These are phyloP conservation scores for Pyrenophora seminiperda DNA, from an alignment of 2,329 filamentous ascomycete species.

Conservation along the genomic window DNA sequence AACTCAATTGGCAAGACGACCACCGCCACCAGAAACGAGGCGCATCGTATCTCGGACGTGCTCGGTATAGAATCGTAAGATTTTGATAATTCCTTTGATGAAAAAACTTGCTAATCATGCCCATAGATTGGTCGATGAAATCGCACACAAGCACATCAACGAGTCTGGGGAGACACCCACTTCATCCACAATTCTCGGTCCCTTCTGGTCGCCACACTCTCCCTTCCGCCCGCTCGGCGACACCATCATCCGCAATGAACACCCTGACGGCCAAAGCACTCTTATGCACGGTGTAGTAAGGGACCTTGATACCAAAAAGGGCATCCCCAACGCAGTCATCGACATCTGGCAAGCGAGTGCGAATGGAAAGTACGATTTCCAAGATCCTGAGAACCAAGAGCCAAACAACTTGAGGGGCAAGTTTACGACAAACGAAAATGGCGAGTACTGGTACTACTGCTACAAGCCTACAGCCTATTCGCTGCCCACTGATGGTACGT, in stretches of 20 bases:
- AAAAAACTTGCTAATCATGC: constrained; percentile 1
- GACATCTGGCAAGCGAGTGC: constrained; percentile 79
- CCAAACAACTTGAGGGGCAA: constrained; percentile 79
- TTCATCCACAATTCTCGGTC: constrained; percentile 76
- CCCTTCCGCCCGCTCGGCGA: constrained; percentile 72
- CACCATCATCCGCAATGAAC: constrained; percentile 68
- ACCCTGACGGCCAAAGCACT: constrained; percentile 62
- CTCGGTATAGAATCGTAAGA: constrained; percentile 73
- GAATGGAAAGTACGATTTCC: constrained; percentile 78
- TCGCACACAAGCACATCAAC: constrained; percentile 67
- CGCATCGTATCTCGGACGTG: constrained; percentile 73
- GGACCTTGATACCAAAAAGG: constrained; percentile 68
- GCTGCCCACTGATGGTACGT: constrained; percentile 65
- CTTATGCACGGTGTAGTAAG: constrained; percentile 72
- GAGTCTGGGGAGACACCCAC: constrained; percentile 68
- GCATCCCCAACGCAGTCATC: constrained; percentile 70
- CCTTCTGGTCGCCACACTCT: constrained; percentile 77
- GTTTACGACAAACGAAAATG: constrained; percentile 72
- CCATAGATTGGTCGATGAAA: constrained; percentile 67
- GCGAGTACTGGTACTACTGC: constrained; percentile 76
- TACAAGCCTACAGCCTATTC: constrained; percentile 75
- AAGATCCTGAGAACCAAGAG: constrained; percentile 72
- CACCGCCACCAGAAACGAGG: constrained; percentile 72
- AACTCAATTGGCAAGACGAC: constrained; percentile 75
- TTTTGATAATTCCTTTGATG: constrained; percentile 11